A percentile compares a stretch with the other conserved stretches of the same genome.
These are phyloP conservation scores for Pseudoscleropodium purum DNA, from an alignment of 225 moss, liverwort and hornwort genomes.

Conservation along the genomic window DNA sequence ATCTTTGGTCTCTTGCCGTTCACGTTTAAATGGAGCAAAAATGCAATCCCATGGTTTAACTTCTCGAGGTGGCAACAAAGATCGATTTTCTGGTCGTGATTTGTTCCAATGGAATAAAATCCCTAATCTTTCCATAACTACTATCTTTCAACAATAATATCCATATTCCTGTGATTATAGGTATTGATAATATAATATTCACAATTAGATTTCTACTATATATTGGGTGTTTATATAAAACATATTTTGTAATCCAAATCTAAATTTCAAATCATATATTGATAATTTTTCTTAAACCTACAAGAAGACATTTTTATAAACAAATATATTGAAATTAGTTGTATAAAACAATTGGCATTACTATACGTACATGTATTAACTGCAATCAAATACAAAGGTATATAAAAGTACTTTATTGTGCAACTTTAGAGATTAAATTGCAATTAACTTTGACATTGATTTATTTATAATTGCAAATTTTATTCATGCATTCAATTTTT, in stretches of 20 bases:
- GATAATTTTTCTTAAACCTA: neutral
- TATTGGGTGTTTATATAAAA: no score
- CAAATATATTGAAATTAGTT: neutral
- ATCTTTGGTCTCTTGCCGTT: neutral
- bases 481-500: neutral
- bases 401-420: neutral
- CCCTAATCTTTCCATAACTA: constrained; percentile 23
- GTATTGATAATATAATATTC: neutral
- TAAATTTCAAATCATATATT: no score
- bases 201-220: neutral
- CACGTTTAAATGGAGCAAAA: neutral
- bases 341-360: neutral
- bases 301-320: neutral
- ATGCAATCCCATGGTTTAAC: constrained; percentile 17
- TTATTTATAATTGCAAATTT: neutral
- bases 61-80: constrained; percentile 27
- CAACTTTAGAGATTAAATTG: neutral
- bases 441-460: neutral
- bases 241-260: neutral
- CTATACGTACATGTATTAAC: no score
- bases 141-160: neutral
- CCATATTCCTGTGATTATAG: neutral
- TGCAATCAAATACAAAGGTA: neutral
- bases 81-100: constrained; percentile 17
- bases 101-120: constrained; percentile 15